Base-by-base conservation (phyloP, 306 rosid genomes). In the Cucumis hystrix region DNA sequence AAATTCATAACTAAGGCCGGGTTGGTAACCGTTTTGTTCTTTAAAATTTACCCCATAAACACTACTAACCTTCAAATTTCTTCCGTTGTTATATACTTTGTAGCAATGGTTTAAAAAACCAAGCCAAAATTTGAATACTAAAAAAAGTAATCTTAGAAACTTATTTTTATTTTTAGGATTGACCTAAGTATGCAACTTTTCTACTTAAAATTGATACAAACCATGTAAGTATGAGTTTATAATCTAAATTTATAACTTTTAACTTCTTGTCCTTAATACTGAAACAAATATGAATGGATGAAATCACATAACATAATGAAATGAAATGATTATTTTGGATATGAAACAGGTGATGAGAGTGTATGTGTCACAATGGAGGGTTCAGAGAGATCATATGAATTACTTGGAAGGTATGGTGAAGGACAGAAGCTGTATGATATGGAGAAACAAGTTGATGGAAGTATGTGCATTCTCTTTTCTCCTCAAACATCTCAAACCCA, bases 371-470 rank as follows among this genome's bases (percentile, higher is more conserved):
- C 87, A 77, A 92, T 95, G 98, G 96, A 92, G 78, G 87, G 75
- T 83, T 87, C 97, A 45, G 97, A 95, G 78, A 90, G 95, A 79
- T 95, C 96, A 0, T 95, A 95, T 86, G 90, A 89, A 76, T 94
- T 94, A 77, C 90, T 90, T 2, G 98, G 98, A 28, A 83, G 89
- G 69, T 94, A 94, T 83, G 97, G 88, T 33, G 94, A 92, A 37
- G 98, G 98, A 51, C 86, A 90, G 23, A 87, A 85, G 20, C 75
- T 94, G 14, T 92, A 94, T 84, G 90, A 86, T 58, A 77, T 82
- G 13, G 83, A 79, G 75, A 75, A 7, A 3, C 83, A 80, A 39
- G 43, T 60, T 18, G 79, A 81, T 58, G 83, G 28, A 68, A 41
- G 40, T 6, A 61, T 70, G 10, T 87, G 88, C 83, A 90, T 95